phyloP scores from a whole-genome alignment of 306 rosid genomes.

The Casuarina glauca region DNA sequence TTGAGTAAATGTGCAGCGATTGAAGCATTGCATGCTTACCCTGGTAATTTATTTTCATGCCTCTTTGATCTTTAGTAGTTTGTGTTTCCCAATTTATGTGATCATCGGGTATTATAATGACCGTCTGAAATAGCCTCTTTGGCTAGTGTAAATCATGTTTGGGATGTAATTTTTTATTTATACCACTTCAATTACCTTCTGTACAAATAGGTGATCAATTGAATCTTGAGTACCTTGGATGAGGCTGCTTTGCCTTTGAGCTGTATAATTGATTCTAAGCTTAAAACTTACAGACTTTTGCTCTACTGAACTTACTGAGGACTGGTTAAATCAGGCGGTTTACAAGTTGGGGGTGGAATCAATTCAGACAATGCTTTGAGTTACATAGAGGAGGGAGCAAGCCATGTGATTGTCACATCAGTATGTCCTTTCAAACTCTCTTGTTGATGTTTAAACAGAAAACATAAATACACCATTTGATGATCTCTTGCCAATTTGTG shows the following conservation, averaged over 20 bases:
- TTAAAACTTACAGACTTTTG: conserved; percentile 58
- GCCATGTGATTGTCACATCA: conserved; percentile 95
- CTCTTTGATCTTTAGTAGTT: not conserved
- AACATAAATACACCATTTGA: not conserved
- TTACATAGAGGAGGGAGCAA: conserved; percentile 87
- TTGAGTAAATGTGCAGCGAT: conserved; percentile 73
- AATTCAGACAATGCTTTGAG: conserved; percentile 75
- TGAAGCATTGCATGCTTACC: conserved; percentile 82
- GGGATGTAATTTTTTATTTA: not conserved
- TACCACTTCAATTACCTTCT: not conserved
- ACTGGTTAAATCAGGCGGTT: conserved; percentile 65
- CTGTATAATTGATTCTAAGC: conserved; percentile 45
- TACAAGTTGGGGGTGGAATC: conserved; percentile 98
- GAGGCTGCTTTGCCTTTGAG: conserved; percentile 10
- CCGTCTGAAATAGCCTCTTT: not conserved
- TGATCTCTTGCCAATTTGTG: not conserved
- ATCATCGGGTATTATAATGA: not conserved
- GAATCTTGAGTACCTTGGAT: conserved; percentile 5
- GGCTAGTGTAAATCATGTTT: not conserved
- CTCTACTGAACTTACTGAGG: conserved; percentile 65
- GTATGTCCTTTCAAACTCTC: conserved; percentile 40
- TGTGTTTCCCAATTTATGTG: not conserved
- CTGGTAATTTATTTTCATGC: conserved; percentile 29
- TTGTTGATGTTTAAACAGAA: conserved; percentile 10
- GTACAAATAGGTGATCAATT: not conserved